Percentiles rank a stretch among this genome's conserved stretches.
phyloP scores from a whole-genome alignment of 495 filamentous ascomycete genomes.

The Hypoxylon lienhwacheense region DNA sequence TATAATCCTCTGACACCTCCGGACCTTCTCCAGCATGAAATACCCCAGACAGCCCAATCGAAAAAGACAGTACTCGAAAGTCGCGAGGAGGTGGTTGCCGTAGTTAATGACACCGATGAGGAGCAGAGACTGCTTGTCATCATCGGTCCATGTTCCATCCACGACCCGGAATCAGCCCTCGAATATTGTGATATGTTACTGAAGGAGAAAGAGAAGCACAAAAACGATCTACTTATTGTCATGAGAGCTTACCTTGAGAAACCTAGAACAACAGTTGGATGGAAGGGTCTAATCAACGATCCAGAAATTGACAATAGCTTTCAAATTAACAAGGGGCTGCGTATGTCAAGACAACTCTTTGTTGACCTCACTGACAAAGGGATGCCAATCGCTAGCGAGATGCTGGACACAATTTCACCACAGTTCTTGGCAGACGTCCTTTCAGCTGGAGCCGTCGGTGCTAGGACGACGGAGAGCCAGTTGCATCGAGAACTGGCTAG shows the following conservation, averaged over 20 bases:
- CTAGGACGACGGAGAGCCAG: constrained; percentile 93
- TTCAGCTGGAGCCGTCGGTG: constrained; percentile 90
- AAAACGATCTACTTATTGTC: constrained; percentile 85
- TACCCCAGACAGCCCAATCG: constrained; percentile 74
- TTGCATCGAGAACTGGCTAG: constrained; percentile 93
- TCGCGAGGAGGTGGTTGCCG: constrained; percentile 76
- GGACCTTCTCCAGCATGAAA: constrained; percentile 93
- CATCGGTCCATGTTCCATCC: constrained; percentile 95
- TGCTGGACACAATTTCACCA: constrained; percentile 98
- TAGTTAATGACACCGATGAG: constrained; percentile 78
- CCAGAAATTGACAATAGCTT: constrained; percentile 98
- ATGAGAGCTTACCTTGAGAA: constrained; percentile 99
- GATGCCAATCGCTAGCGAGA: constrained; percentile 98
- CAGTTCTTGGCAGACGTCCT: constrained; percentile 97
- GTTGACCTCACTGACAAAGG: constrained; percentile 91
- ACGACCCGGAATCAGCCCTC: constrained; percentile 88
- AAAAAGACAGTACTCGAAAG: constrained; percentile 77
- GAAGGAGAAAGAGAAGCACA: constrained; percentile 84
- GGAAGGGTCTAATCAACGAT: constrained; percentile 99
- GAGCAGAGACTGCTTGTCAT: constrained; percentile 83
- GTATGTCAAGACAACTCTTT: constrained; percentile 85
- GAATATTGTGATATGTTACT: constrained; percentile 90
- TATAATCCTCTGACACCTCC: constrained; percentile 95
- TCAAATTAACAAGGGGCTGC: constrained; percentile 97
- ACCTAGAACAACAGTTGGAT: constrained; percentile 96